Conservation (phyloP, 345 rosid genomes). For the Hypericum perforatum region DNA sequence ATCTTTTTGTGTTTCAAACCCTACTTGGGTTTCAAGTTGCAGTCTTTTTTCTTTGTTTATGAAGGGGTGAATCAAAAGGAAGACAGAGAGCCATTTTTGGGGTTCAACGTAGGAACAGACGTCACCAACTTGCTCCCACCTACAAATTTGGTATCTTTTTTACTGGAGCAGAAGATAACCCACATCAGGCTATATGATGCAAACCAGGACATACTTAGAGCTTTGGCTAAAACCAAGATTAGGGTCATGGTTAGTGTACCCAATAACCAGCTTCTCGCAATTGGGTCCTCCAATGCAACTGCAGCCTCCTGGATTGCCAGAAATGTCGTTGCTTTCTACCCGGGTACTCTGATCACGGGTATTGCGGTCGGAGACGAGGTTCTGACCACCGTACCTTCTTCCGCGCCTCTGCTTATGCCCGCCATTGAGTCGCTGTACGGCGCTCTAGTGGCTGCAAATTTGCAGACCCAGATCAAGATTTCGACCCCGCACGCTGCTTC, state of each 20-base stretch:
- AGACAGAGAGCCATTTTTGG: slow-evolving; percentile 66
- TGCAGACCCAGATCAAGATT: slow-evolving; percentile 70
- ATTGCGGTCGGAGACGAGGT: slow-evolving; percentile 94
- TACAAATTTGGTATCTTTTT: slow-evolving; percentile 44
- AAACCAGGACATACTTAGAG: slow-evolving; percentile 61
- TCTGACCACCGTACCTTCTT: slow-evolving; percentile 75
- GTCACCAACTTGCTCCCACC: slow-evolving; percentile 46
- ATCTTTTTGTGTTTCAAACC: no score
- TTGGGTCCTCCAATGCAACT: slow-evolving; percentile 79
- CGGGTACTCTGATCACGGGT: slow-evolving; percentile 56
- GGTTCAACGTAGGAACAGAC: slow-evolving; percentile 78
- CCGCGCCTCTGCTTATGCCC: slow-evolving; percentile 68
- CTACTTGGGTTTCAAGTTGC: no score
- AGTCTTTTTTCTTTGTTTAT: no score
- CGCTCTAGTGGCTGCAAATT: slow-evolving; percentile 87
- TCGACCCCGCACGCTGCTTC: slow-evolving; percentile 96
- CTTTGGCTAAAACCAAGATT: slow-evolving; percentile 81
- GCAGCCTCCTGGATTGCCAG: slow-evolving; percentile 83
- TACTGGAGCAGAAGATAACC: slow-evolving; percentile 60
- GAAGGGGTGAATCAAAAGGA: slow-evolving; percentile 17
- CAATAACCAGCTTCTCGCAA: slow-evolving; percentile 87
- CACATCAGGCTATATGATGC: slow-evolving; percentile 81
- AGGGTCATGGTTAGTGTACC: slow-evolving; percentile 82
- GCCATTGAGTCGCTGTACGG: slow-evolving; percentile 77
- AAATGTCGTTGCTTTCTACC: slow-evolving; percentile 74